Evolutionary conservation across 306 rosid genomes (phyloP).

Genomic region (Hippophae tibetana): DNA sequence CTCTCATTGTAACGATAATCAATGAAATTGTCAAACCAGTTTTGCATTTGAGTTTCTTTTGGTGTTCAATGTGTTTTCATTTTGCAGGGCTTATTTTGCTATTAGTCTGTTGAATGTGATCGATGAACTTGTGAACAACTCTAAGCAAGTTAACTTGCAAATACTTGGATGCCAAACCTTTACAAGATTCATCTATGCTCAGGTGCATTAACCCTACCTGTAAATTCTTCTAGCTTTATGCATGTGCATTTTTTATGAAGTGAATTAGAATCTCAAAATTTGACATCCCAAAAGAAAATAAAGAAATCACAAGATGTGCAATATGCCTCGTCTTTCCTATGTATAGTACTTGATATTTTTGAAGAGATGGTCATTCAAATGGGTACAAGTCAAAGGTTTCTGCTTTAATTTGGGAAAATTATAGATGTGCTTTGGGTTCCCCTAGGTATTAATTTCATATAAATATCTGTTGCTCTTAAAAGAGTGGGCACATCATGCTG

Average conservation of each 20-base stretch:
- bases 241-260: not conserved
- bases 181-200: conserved; percentile 68
- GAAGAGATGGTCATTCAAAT: too few species aligned
- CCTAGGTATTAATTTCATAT: too few species aligned
- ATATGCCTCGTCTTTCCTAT: too few species aligned
- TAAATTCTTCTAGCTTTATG: conserved; percentile 1
- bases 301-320: too few species aligned
- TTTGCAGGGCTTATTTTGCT: conserved; percentile 78
- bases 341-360: too few species aligned
- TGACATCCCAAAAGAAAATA: too few species aligned
- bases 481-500: too few species aligned
- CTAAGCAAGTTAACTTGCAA: conserved; percentile 60
- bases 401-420: too few species aligned
- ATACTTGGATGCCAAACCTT: conserved; percentile 83
- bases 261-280: not conserved
- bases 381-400: too few species aligned
- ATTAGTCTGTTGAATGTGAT: conserved; percentile 67
- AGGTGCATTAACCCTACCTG: conserved; percentile 28
- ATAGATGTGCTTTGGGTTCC: too few species aligned
- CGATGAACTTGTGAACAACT: conserved; percentile 58
- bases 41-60: not conserved
- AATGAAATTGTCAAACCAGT: not conserved
- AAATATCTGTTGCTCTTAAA: too few species aligned
- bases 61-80: conserved; percentile 6
- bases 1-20: not conserved